Evolutionary conservation across 169 alveolate species (phyloP), one percentile per base, ranked within the genome.

Genomic region (Cyclospora cayetanensis): DNA sequence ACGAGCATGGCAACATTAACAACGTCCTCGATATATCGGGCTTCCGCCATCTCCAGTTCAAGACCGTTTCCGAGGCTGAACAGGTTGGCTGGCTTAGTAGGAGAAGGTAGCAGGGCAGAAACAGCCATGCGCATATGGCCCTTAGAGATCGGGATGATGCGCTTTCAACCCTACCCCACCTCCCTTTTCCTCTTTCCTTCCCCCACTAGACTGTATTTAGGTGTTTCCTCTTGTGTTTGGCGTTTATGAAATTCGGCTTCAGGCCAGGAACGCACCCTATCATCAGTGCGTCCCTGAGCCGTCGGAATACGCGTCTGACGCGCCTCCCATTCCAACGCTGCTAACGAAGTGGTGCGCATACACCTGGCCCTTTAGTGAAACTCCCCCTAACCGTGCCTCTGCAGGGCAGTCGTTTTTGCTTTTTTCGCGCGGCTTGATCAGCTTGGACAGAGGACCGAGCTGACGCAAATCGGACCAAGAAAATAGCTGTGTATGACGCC

Each of bases 1-100:
- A 91, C 86, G 92, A 87, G 4, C 85, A 53, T 42, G 94, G 94
- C 4, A 84, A 84, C 72, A 39, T 91, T 1, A 85, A 91, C 89
- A 91, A 91, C 76, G 91, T 91, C 50, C 50, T 90, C 29, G 93
- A 90, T 37, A 90, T 79, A 20, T 50, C 88, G 1, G 55, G 39
- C 0, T 87, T 87, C 29, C 4, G 46, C 31, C 84, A 87, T 31
- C 3, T 72, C 31, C 53, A 87, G 29, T 87, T 87, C 60, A 68
- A 65, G 43, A 37, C 76, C 2, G 1, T 41, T 12, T 65, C 86
- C 39, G 92, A 87, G 37, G 41, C 52, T 4, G 85, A 65, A 27
- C 86, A 87, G 72, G 92, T 66, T 37, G 9, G 60, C 60, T n/a
- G n/a, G n/a, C n/a, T n/a, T n/a, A n/a, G n/a, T n/a, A n/a, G 22